Conservation (phyloP, 257 asterid genomes). For the Handroanthus guayacan region DNA sequence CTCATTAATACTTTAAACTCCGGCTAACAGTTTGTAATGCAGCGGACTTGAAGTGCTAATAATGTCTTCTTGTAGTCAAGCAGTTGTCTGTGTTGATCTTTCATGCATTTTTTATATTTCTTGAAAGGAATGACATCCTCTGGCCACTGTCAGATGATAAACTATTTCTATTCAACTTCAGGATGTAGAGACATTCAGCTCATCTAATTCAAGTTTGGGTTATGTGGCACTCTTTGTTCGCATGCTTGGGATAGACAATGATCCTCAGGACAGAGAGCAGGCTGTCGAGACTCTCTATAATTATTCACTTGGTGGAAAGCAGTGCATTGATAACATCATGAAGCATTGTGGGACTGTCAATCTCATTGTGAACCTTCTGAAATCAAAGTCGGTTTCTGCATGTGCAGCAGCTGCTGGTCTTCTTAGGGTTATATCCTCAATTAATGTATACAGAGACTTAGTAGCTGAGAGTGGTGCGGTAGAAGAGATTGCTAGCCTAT, state of each 20-base stretch:
- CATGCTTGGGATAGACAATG: slow-evolving; percentile 87
- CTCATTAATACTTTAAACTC: background rate
- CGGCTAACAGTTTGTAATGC: background rate
- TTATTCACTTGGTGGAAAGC: slow-evolving; percentile 83
- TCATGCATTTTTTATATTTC: background rate
- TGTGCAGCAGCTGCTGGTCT: slow-evolving; percentile 94
- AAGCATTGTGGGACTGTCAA: slow-evolving; percentile 64
- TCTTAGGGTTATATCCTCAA: slow-evolving; percentile 64
- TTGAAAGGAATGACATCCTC: background rate
- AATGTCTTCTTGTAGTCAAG: background rate
- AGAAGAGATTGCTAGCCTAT: slow-evolving; percentile 72
- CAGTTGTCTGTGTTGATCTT: background rate
- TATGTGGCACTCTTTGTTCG: slow-evolving; percentile 70
- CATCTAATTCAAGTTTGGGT: slow-evolving; percentile 57
- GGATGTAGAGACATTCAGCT: slow-evolving; percentile 53
- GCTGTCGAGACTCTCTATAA: slow-evolving; percentile 82
- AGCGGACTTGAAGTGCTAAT: slow-evolving; percentile 19
- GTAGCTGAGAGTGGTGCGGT: slow-evolving; percentile 86
- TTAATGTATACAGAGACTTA: slow-evolving; percentile 63
- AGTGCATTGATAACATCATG: slow-evolving; percentile 73
- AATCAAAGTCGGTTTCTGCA: slow-evolving; percentile 70
- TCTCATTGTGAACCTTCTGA: slow-evolving; percentile 80
- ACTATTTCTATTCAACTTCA: slow-evolving; percentile 42
- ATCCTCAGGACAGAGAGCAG: slow-evolving; percentile 78
- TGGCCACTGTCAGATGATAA: slow-evolving; percentile 3